Conservation (phyloP, 2,329 filamentous ascomycete species). For the Aspergillus novoparasiticus region DNA sequence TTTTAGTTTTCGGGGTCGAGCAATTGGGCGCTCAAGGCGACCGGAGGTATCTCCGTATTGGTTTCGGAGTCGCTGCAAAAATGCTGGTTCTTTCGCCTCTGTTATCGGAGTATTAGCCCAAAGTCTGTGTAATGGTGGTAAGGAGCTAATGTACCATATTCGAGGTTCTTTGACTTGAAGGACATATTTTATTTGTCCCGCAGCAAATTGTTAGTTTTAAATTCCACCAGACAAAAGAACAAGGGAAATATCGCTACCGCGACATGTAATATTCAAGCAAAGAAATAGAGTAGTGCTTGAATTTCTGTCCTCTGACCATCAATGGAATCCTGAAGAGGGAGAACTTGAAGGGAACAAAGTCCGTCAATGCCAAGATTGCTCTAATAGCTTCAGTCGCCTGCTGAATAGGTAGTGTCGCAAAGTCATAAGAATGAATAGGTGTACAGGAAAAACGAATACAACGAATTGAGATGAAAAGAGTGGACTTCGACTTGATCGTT, state of each 20-base stretch:
- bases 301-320: not conserved
- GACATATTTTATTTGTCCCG: conserved; percentile 32
- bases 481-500: not conserved
- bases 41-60: conserved; percentile 39
- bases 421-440: not conserved
- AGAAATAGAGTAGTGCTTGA: not conserved
- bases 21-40: conserved; percentile 40
- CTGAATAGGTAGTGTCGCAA: not conserved
- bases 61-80: conserved; percentile 44
- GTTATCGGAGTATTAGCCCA: not conserved
- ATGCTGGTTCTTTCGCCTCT: conserved; percentile 48
- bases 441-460: not conserved
- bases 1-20: conserved; percentile 39
- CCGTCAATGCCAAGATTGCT: not conserved
- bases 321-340: not conserved
- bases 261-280: not conserved
- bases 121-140: conserved; percentile 5
- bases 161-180: conserved; percentile 47
- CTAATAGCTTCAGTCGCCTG: not conserved
- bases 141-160: conserved; percentile 38
- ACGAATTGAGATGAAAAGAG: not conserved
- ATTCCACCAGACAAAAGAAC: not conserved
- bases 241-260: not conserved
- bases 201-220: conserved; percentile 12
- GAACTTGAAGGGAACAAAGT: not conserved